Evolutionary conservation across 805 yeast genomes (phyloP).

Genomic region (Myxozyma nipponensis): DNA sequence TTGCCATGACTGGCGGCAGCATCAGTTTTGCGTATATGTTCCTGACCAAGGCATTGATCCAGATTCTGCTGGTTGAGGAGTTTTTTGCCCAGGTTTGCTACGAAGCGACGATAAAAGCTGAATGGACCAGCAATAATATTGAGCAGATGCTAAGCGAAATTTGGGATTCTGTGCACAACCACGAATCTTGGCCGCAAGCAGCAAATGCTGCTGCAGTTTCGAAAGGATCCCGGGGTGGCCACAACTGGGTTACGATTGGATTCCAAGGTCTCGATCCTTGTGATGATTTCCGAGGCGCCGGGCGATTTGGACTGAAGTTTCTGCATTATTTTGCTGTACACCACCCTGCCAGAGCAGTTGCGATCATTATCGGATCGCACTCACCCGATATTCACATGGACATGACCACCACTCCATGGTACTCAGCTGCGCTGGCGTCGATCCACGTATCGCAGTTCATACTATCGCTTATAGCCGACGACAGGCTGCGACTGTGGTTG

Average conservation of each 20-base stretch:
- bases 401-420: slow-evolving; percentile 25
- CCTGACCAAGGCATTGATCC: slow-evolving; percentile 7
- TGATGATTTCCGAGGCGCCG: slow-evolving; percentile 38
- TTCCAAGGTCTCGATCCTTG: slow-evolving; percentile 41
- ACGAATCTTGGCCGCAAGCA: slow-evolving; percentile 18
- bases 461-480: slow-evolving; percentile 7
- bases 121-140: neutral
- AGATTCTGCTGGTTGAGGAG: slow-evolving; percentile 11
- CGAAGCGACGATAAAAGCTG: neutral
- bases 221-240: slow-evolving; percentile 23
- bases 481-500: slow-evolving; percentile 22
- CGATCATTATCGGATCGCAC: slow-evolving; percentile 11
- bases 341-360: slow-evolving; percentile 13
- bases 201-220: slow-evolving; percentile 11
- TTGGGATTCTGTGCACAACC: slow-evolving; percentile 15
- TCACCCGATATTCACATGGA: slow-evolving; percentile 21
- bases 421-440: slow-evolving; percentile 29
- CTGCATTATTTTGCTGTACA: slow-evolving; percentile 7
- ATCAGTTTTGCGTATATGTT: slow-evolving; percentile 6
- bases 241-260: slow-evolving; percentile 40
- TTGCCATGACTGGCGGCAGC: slow-evolving; percentile 1
- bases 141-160: neutral
- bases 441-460: slow-evolving; percentile 27
- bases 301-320: slow-evolving; percentile 23
- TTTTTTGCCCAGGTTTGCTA: slow-evolving; percentile 4